These are phyloP conservation scores for Recurvomyces mirabilis DNA, from an alignment of 495 filamentous ascomycete species.

Conservation along the genomic window DNA sequence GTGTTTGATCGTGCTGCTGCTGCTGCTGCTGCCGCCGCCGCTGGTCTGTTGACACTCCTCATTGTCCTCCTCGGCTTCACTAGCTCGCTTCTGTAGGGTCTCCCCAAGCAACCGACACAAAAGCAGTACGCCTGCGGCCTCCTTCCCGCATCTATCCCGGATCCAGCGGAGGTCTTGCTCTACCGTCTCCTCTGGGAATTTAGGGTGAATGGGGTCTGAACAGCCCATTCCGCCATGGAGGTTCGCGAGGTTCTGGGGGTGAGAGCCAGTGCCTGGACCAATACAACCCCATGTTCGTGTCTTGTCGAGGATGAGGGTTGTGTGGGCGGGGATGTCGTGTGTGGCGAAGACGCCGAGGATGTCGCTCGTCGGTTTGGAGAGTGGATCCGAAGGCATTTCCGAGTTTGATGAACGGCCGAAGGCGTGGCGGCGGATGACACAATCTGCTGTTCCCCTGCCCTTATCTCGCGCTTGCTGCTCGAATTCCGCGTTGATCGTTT, in stretches of 20 bases:
- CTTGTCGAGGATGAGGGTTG: constrained; percentile 2
- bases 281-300: constrained; percentile 12
- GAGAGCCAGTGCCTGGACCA: constrained; percentile 1
- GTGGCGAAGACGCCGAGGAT: constrained; percentile 16
- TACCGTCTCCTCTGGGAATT: background rate
- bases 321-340: background rate
- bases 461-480: background rate
- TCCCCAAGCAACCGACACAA: constrained; percentile 4
- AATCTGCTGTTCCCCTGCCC: background rate
- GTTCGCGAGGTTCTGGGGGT: no score
- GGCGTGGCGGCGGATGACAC: constrained; percentile 7
- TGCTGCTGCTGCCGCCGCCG: no score
- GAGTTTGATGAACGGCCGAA: no score
- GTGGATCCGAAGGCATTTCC: no score
- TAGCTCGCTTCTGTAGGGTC: background rate
- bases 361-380: no score
- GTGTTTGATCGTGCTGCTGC: no score
- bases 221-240: constrained; percentile 13
- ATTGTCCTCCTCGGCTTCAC: no score
- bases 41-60: no score
- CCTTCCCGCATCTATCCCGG: constrained; percentile 1
- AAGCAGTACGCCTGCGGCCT: constrained; percentile 3
- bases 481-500: constrained; percentile 11
- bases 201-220: constrained; percentile 11
- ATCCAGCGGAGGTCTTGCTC: constrained; percentile 13